Conservation (phyloP, 169 alveolate species). For the Blepharisma undulans region DNA sequence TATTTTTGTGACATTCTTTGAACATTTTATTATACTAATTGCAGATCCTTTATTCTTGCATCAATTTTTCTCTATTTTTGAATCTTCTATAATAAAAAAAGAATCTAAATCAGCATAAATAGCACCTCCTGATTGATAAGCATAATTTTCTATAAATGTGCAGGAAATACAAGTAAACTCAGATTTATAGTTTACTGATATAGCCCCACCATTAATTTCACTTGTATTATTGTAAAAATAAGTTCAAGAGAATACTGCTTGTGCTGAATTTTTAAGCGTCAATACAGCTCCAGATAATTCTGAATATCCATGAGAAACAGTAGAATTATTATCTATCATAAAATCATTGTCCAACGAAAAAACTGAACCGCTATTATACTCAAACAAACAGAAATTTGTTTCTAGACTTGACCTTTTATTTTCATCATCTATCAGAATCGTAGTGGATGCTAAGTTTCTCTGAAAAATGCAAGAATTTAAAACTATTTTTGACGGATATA, state of each 20-base stretch:
- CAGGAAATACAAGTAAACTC: background rate
- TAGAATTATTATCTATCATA: background rate
- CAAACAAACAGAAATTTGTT: background rate
- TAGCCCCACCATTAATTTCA: background rate
- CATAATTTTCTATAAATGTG: background rate
- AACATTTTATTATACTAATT: background rate
- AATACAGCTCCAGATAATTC: background rate
- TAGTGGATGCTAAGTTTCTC: background rate
- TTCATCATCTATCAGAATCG: background rate
- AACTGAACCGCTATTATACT: background rate
- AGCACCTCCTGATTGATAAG: background rate
- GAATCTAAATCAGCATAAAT: background rate
- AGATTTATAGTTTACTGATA: background rate
- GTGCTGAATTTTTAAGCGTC: background rate
- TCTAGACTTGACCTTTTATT: background rate
- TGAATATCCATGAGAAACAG: background rate
- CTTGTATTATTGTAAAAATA: background rate
- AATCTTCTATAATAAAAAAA: background rate
- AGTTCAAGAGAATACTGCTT: background rate
- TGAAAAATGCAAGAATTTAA: background rate
- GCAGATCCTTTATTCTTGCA: background rate
- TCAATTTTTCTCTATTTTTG: background rate
- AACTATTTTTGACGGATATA: background rate
- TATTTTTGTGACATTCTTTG: background rate
- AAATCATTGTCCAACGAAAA: background rate